Base-by-base conservation (phyloP, 1,284 basidiomycete species). In the Ustilago sp. region DNA sequence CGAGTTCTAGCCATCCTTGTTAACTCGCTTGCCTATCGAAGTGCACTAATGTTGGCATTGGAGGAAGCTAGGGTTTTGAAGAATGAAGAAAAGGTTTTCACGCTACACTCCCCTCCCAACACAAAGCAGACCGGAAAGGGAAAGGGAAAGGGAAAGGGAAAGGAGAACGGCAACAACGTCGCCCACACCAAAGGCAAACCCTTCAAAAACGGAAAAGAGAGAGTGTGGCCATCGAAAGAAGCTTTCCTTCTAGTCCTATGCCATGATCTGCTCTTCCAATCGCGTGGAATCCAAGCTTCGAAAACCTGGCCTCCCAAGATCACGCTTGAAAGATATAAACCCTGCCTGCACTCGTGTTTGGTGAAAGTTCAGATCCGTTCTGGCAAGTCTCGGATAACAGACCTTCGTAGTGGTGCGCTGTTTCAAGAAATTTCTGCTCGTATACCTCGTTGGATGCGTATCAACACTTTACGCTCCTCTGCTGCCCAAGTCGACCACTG, bases 291-390 rank as follows among this genome's bases (percentile, higher is more conserved):
- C 45, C 78, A 82, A 36, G 80, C 83, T 0, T 68, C 77, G 23
- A 71, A 74, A 41, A 69, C 71, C 0, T 86, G 83, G 83, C 81
- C 81, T 4, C 84, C 84, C 0, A 73, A 73, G 19, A 66, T 65
- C 19, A 50, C 68, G 2, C 59, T 86, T 12, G 79, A 77, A 91
- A 55, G 93, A 50, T 94, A 98, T 85, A 93, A 93, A 83, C 93
- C 94, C 6, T 90, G 94, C n/a, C 88, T 98, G 5, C 90, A 91
- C 71, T 91, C 93, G 63, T 94, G 96, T 86, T 89, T 96, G 55
- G 91, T 92, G 64, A 91, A 91, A 80, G 87, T 94, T 64, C 95
- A 96, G 86, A 90, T 97, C 11, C 64, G 73, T 4, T 55, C 51
- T n/a, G 82, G 80, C 1, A 81, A 80, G 39, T 17, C 54, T 8